Percentiles rank a stretch among this genome's conserved stretches.
phyloP scores from a whole-genome alignment of 2,329 filamentous ascomycete species.

The Lasiodiplodia sp. region DNA sequence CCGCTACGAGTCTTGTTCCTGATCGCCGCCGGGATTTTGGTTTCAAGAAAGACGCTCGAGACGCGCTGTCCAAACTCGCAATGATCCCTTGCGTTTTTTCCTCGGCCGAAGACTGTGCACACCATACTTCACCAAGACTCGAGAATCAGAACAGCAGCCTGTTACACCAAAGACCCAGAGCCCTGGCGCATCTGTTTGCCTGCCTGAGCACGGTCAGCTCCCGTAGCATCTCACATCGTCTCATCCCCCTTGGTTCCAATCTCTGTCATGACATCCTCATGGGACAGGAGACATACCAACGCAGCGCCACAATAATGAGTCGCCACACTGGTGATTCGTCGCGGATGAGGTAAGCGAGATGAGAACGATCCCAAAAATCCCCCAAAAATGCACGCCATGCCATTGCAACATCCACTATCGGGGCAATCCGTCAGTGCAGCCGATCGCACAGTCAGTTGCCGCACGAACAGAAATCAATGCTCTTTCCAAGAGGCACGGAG shows the following conservation, averaged over 20 bases:
- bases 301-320: neutral
- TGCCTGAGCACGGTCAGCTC: neutral
- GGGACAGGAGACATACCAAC: neutral
- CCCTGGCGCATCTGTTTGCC: neutral
- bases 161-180: neutral
- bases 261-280: neutral
- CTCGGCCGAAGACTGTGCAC: neutral
- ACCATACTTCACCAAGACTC: neutral
- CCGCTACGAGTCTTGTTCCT: neutral
- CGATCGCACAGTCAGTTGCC: neutral
- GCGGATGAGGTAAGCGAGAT: constrained; percentile 1
- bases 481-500: neutral
- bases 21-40: neutral
- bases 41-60: neutral
- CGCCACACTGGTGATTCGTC: neutral
- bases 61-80: neutral
- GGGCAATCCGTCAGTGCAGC: neutral
- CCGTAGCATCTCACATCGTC: neutral
- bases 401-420: neutral
- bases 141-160: neutral
- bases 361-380: neutral
- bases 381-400: constrained; percentile 17
- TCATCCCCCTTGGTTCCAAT: neutral
- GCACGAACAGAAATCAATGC: neutral
- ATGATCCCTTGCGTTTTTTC: neutral